These are phyloP conservation scores for Trametes cubensis DNA, from an alignment of 768 basidiomycete genomes.

Conservation along the genomic window DNA sequence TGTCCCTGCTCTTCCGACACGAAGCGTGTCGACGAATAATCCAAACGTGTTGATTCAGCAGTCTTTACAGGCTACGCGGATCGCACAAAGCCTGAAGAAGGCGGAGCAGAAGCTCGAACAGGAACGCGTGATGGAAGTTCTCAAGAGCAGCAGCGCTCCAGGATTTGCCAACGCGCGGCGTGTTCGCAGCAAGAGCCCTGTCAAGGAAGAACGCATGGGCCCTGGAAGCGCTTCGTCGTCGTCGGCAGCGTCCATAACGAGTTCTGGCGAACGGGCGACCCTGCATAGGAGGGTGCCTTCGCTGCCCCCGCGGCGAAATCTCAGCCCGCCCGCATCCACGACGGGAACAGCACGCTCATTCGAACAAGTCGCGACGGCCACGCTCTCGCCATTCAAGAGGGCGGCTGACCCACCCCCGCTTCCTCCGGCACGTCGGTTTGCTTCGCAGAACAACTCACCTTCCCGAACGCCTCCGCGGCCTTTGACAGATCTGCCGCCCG, in stretches of 20 bases:
- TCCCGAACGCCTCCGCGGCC: conserved; percentile 35
- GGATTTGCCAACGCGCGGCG: conserved; percentile 24
- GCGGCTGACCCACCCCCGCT: conserved; percentile 2
- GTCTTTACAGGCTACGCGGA: conserved; percentile 72
- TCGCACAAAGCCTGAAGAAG: conserved; percentile 69
- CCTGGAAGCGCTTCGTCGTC: conserved; percentile 15
- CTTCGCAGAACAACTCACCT: conserved; percentile 31
- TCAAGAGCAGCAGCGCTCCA: conserved; percentile 61
- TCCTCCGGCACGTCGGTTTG: conserved; percentile 20
- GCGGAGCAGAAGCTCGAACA: conserved; percentile 69
- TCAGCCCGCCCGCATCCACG: conserved; percentile 39
- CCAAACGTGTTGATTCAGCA: conserved; percentile 65
- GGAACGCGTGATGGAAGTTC: conserved; percentile 69
- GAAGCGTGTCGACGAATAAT: conserved; percentile 27
- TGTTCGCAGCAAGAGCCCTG: conserved; percentile 29
- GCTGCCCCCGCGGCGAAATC: conserved; percentile 40
- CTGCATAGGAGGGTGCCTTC: conserved; percentile 32
- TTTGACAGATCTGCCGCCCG: conserved; percentile 37
- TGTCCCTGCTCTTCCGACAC: conserved; percentile 25
- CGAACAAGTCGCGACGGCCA: conserved; percentile 47
- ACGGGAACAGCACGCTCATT: conserved; percentile 42
- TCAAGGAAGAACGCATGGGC: conserved; percentile 13
- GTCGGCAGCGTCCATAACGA: conserved; percentile 18
- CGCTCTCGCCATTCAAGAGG: conserved; percentile 22
- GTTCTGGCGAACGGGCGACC: conserved; percentile 18